A percentile compares a stretch with the other conserved stretches of the same genome.
Conservation (phyloP, 768 basidiomycete species). For the Lanmaoa pseudosensibilis region DNA sequence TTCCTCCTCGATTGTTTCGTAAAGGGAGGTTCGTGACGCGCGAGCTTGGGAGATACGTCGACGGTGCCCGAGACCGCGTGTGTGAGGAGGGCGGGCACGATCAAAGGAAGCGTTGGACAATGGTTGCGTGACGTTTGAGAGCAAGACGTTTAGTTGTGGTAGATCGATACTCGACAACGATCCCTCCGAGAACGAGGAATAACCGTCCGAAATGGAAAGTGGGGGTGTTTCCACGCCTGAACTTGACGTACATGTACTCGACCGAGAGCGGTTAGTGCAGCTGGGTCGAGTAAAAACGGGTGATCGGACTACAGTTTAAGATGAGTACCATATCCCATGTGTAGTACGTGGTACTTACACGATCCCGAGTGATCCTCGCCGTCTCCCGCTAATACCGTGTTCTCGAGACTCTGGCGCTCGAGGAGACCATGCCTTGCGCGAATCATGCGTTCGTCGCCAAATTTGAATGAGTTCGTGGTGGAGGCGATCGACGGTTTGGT, state of each 20-base stretch:
- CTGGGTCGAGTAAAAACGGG: conserved; percentile 65
- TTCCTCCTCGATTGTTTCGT: conserved; percentile 82
- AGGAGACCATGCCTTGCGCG: conserved; percentile 59
- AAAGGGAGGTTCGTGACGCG: conserved; percentile 65
- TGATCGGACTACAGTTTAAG: conserved; percentile 38
- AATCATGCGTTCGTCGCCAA: conserved; percentile 70
- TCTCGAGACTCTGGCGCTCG: conserved; percentile 67
- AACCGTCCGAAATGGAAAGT: conserved; percentile 65
- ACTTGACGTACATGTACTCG: conserved; percentile 66
- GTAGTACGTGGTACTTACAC: conserved; percentile 41
- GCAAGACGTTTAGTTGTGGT: conserved; percentile 53
- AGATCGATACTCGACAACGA: conserved; percentile 81
- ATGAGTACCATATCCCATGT: background rate
- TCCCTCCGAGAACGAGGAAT: conserved; percentile 62
- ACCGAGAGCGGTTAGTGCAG: conserved; percentile 53
- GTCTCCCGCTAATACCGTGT: conserved; percentile 59
- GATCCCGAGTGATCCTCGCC: conserved; percentile 58
- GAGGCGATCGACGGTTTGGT: conserved; percentile 65
- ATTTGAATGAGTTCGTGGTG: conserved; percentile 53
- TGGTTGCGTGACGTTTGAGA: conserved; percentile 57
- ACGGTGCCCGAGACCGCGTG: conserved; percentile 66
- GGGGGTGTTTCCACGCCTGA: conserved; percentile 74
- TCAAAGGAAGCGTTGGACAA: conserved; percentile 43
- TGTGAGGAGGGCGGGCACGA: conserved; percentile 32
- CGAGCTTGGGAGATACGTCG: conserved; percentile 66